Conservation (phyloP, 306 rosid genomes). For the Pterocarpus macrocarpus region DNA sequence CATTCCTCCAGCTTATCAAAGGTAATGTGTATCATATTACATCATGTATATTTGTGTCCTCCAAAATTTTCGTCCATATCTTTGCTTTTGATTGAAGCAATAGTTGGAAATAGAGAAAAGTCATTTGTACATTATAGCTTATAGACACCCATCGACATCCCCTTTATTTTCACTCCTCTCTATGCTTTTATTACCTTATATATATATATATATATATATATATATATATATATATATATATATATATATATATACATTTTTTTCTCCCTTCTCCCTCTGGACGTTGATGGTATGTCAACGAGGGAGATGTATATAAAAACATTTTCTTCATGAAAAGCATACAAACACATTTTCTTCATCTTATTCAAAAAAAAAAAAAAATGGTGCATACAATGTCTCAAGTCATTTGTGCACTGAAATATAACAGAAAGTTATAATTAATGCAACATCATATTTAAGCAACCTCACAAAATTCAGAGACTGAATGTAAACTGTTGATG, state of each 20-base stretch:
- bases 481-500: no score
- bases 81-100: neutral
- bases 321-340: neutral
- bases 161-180: no score
- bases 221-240: no score
- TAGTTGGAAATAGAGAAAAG: neutral
- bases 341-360: neutral
- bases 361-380: neutral
- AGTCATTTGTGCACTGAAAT: neutral
- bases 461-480: no score
- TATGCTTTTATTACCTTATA: no score
- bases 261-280: no score
- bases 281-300: no score
- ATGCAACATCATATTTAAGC: neutral
- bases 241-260: no score
- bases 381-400: neutral
- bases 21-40: slow-evolving; percentile 29
- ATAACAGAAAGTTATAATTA: neutral
- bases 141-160: no score
- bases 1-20: slow-evolving; percentile 33
- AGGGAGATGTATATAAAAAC: no score
- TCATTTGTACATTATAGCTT: no score
- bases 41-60: neutral
- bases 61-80: neutral
- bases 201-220: no score